Evolutionary conservation across 139 green algal genomes (phyloP).

Genomic region (Coccomyxa sp.): DNA sequence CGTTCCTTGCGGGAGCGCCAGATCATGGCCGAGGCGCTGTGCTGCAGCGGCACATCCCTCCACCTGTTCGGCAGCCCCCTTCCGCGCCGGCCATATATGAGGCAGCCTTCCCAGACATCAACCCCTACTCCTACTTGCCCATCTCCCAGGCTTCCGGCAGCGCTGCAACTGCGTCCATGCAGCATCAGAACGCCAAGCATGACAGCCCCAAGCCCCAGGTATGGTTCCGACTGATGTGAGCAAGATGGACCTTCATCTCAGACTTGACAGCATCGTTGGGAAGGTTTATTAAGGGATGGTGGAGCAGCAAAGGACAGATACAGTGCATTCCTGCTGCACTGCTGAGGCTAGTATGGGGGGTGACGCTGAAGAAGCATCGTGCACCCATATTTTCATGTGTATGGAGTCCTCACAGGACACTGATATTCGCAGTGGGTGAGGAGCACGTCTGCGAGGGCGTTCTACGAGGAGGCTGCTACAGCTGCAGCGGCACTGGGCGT

Average conservation of each 20-base stretch:
- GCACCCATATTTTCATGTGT: not conserved
- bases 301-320: no score
- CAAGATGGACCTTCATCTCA: no score
- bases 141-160: not conserved
- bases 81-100: not conserved
- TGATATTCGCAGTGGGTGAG: slow-evolving; percentile 8
- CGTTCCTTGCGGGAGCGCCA: slow-evolving; percentile 65
- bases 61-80: not conserved
- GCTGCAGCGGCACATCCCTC: slow-evolving; percentile 14
- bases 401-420: not conserved
- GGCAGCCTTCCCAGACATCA: slow-evolving; percentile 14
- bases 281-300: no score
- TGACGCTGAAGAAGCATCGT: no score
- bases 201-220: no score
- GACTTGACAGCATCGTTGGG: no score
- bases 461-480: slow-evolving; percentile 70
- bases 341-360: no score
- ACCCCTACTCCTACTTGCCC: slow-evolving; percentile 14
- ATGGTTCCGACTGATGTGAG: no score
- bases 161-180: not conserved
- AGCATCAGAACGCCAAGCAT: no score
- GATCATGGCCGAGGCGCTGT: slow-evolving; percentile 57
- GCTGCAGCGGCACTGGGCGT: slow-evolving; percentile 69
- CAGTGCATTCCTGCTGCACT: no score
- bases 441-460: slow-evolving; percentile 25